A percentile compares a stretch with the other conserved stretches of the same genome.
Conservation (phyloP, 2,329 filamentous ascomycete genomes). For the Akanthomyces uredinophilus region DNA sequence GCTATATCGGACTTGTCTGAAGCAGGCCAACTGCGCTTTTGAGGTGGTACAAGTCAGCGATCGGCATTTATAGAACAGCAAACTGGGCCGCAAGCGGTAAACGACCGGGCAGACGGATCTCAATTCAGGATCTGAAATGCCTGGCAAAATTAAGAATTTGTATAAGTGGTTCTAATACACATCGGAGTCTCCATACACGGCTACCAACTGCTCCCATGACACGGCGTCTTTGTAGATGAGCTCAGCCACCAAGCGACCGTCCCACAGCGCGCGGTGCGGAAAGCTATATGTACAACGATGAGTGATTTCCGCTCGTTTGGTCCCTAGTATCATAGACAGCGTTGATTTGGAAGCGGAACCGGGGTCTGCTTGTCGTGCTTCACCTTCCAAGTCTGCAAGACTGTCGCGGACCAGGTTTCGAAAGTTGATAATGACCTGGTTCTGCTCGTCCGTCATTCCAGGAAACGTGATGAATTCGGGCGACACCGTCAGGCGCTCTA, state of each 20-base stretch:
- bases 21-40: no score
- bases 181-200: slow-evolving; percentile 17
- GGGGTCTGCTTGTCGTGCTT: background rate
- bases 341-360: slow-evolving; percentile 15
- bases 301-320: slow-evolving; percentile 19
- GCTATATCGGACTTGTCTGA: no score
- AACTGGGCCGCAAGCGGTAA: no score
- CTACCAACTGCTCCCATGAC: slow-evolving; percentile 23
- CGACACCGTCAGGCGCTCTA: no score
- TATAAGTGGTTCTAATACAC: background rate
- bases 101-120: no score
- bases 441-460: background rate
- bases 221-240: slow-evolving; percentile 20
- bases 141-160: no score
- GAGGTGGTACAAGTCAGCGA: no score
- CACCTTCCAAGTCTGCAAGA: background rate
- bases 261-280: slow-evolving; percentile 18
- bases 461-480: no score
- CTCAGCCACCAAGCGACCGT: slow-evolving; percentile 18
- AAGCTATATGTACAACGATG: slow-evolving; percentile 21
- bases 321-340: slow-evolving; percentile 21
- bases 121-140: no score
- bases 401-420: background rate
- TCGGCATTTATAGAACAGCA: no score
- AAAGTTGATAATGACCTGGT: background rate